A percentile compares a stretch with the other conserved stretches of the same genome.
These are phyloP conservation scores for Yamadazyma insecticola DNA, from an alignment of 805 yeast genomes.

Conservation along the genomic window DNA sequence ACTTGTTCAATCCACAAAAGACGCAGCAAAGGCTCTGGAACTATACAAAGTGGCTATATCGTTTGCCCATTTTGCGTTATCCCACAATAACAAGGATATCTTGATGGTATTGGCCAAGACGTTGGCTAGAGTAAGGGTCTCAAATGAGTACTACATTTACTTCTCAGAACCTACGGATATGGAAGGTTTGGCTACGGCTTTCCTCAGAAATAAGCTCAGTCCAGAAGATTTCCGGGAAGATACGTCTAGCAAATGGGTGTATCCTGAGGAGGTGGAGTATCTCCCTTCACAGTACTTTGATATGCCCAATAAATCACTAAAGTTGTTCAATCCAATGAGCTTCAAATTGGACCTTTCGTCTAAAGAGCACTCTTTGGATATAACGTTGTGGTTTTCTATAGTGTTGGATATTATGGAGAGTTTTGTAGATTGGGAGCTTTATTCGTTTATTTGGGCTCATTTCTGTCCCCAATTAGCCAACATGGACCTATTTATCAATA, in stretches of 20 bases:
- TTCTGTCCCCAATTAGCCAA: conserved; percentile 68
- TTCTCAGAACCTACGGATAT: conserved; percentile 54
- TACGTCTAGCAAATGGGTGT: conserved; percentile 61
- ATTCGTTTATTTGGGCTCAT: conserved; percentile 62
- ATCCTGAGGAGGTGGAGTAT: conserved; percentile 53
- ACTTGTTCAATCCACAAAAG: conserved; percentile 16
- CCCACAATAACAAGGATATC: conserved; percentile 27
- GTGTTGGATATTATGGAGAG: conserved; percentile 46
- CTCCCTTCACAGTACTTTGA: conserved; percentile 42
- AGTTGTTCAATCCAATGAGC: conserved; percentile 14
- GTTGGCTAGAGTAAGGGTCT: conserved; percentile 50
- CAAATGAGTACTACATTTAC: conserved; percentile 41
- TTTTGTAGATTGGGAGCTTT: conserved; percentile 66
- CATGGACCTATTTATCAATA: conserved; percentile 44
- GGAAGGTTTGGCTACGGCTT: conserved; percentile 59
- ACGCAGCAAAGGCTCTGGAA: conserved; percentile 22
- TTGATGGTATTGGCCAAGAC: conserved; percentile 48
- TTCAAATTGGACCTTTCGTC: conserved; percentile 14
- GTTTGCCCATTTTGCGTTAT: conserved; percentile 32
- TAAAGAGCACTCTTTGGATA: conserved; percentile 28
- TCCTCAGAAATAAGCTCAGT: conserved; percentile 44
- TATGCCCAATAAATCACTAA: conserved; percentile 29
- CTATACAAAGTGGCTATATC: conserved; percentile 27
- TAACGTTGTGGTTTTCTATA: conserved; percentile 48
- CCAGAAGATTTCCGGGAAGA: conserved; percentile 14